A percentile compares a stretch with the other conserved stretches of the same genome.
phyloP scores from a whole-genome alignment of 2,329 filamentous ascomycete genomes.

The Beauveria asiatica region DNA sequence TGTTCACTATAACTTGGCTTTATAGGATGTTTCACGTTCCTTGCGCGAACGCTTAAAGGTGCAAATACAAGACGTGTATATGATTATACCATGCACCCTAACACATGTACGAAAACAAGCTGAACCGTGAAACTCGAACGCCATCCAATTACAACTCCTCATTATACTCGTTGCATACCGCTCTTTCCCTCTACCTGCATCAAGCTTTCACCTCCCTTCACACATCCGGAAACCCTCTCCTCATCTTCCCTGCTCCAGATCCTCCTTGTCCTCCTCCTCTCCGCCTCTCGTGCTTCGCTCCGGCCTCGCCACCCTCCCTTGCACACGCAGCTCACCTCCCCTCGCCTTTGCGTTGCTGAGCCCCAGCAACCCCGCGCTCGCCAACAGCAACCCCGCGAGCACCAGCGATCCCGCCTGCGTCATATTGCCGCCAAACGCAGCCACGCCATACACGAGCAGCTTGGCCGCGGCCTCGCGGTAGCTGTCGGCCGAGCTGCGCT shows the following conservation, averaged over 20 bases:
- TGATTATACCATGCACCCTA: too few species aligned
- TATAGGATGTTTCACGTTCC: not conserved
- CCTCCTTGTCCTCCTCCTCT: not conserved
- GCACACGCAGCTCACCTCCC: conserved; percentile 39
- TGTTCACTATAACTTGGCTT: not conserved
- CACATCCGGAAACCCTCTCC: not conserved
- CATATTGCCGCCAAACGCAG: conserved; percentile 47
- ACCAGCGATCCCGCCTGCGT: conserved; percentile 42
- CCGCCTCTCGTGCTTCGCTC: conserved; percentile 4
- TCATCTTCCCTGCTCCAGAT: not conserved
- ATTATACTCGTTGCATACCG: too few species aligned
- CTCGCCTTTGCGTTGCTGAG: conserved; percentile 43
- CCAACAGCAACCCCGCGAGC: conserved; percentile 41
- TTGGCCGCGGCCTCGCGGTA: conserved; percentile 46
- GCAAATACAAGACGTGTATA: not conserved
- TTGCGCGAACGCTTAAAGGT: not conserved
- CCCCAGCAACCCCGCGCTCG: conserved; percentile 44
- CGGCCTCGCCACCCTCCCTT: conserved; percentile 36
- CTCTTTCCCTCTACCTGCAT: too few species aligned
- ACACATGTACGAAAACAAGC: not conserved
- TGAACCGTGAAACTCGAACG: not conserved
- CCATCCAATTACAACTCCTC: not conserved
- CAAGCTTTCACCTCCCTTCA: not conserved
- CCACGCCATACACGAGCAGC: conserved; percentile 49
- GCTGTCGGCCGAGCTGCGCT: conserved; percentile 40